These are phyloP conservation scores for Gracilaria caudata DNA, from an alignment of 23 red algal species.

Conservation along the genomic window DNA sequence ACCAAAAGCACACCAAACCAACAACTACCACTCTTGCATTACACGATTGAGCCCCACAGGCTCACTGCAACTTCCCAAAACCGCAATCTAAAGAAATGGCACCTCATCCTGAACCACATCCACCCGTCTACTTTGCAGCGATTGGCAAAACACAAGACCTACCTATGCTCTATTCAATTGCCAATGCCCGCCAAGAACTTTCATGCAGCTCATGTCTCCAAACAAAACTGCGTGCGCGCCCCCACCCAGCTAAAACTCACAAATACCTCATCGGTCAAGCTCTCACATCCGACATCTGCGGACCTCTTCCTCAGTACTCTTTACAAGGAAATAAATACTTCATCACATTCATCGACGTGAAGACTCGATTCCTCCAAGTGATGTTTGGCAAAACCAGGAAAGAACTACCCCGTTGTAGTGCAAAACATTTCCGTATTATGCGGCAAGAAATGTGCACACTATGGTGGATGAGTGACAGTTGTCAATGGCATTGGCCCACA, in stretches of 20 bases:
- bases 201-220: constrained; percentile 27
- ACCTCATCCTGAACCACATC: constrained; percentile 34
- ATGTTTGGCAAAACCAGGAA: background rate
- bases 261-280: constrained; percentile 4
- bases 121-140: background rate
- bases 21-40: too few relatives aligned
- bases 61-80: too few relatives aligned
- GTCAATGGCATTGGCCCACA: too few relatives aligned
- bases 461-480: too few relatives aligned
- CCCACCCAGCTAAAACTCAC: constrained; percentile 15
- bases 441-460: too few relatives aligned
- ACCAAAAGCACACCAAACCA: too few relatives aligned
- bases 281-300: constrained; percentile 16
- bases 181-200: background rate
- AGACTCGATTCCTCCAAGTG: constrained; percentile 9
- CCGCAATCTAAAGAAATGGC: too few relatives aligned
- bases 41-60: too few relatives aligned
- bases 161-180: background rate
- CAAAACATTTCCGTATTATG: constrained; percentile 44
- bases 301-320: background rate
- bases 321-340: constrained; percentile 30
- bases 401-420: constrained; percentile 2
- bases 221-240: background rate
- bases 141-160: constrained; percentile 11
- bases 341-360: constrained; percentile 34